These are phyloP conservation scores for Capillidium heterosporum DNA, from an alignment of 371 early-diverging fungal species.

Conservation along the genomic window DNA sequence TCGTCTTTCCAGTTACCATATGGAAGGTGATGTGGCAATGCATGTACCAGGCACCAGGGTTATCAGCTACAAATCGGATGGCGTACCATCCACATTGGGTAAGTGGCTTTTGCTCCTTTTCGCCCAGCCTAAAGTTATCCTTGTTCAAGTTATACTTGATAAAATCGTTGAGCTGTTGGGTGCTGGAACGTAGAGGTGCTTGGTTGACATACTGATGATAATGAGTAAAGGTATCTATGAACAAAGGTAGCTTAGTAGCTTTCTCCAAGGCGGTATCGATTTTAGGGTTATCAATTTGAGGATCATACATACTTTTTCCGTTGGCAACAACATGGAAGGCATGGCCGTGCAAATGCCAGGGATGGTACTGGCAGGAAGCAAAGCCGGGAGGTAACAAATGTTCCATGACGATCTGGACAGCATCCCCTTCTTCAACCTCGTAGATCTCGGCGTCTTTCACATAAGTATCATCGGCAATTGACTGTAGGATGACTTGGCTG, in stretches of 20 bases:
- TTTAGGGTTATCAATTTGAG: neutral
- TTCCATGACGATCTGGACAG: neutral
- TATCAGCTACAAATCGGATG: conserved; percentile 12
- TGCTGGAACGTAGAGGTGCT: too few species aligned
- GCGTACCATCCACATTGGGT: neutral
- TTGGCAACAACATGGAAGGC: neutral
- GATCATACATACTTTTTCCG: neutral
- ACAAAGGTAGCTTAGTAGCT: neutral
- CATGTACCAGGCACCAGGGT: conserved; percentile 26
- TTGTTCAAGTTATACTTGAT: neutral
- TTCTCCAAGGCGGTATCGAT: neutral
- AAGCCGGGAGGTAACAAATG: neutral
- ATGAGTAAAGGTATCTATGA: neutral
- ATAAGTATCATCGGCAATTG: neutral
- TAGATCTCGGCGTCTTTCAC: neutral
- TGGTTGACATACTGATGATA: neutral
- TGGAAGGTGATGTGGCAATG: conserved; percentile 29
- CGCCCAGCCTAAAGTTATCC: too few species aligned
- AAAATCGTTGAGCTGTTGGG: too few species aligned
- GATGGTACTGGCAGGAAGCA: neutral
- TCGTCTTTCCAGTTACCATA: conserved; percentile 21
- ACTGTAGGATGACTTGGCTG: neutral
- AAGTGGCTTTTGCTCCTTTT: too few species aligned
- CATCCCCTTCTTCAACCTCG: neutral
- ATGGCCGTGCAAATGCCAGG: conserved; percentile 4